Percentiles rank a stretch among this genome's conserved stretches.
Evolutionary conservation across 176 grass and related monocot genomes (phyloP).

Genomic region (Stipa capillata): DNA sequence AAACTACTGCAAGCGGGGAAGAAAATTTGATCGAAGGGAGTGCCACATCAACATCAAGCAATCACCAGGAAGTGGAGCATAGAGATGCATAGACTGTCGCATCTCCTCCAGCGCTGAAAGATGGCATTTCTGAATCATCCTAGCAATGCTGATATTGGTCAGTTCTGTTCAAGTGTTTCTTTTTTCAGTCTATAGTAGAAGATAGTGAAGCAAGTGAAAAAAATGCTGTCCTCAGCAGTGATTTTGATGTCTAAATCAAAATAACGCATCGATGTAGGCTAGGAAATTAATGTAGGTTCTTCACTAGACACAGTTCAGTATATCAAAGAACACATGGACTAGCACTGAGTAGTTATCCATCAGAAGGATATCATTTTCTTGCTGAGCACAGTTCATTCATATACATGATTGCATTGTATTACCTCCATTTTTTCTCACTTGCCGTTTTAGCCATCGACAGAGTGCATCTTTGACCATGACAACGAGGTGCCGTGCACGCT

Average conservation of each 20-base stretch:
- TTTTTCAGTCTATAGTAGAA: not conserved
- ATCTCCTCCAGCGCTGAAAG: not conserved
- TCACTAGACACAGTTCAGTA: not conserved
- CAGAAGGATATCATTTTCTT: not conserved
- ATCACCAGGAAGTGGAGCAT: not conserved
- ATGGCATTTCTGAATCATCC: not conserved
- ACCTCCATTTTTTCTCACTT: no score
- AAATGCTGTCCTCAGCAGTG: not conserved
- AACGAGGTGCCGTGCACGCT: no score
- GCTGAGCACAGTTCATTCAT: no score
- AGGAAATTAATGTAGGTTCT: not conserved
- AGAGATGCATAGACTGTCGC: not conserved
- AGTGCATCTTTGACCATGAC: no score
- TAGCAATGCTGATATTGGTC: not conserved
- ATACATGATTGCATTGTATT: no score
- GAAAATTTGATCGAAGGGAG: not conserved
- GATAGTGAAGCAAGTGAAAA: not conserved
- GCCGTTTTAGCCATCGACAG: no score
- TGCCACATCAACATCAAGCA: not conserved
- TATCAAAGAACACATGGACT: not conserved
- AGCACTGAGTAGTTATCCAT: not conserved
- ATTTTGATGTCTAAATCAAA: not conserved
- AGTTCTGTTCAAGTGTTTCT: no score
- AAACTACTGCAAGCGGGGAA: not conserved
- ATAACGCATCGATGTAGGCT: not conserved